Evolutionary conservation across 768 basidiomycete species (phyloP).

Genomic region (Megacollybia marginata): DNA sequence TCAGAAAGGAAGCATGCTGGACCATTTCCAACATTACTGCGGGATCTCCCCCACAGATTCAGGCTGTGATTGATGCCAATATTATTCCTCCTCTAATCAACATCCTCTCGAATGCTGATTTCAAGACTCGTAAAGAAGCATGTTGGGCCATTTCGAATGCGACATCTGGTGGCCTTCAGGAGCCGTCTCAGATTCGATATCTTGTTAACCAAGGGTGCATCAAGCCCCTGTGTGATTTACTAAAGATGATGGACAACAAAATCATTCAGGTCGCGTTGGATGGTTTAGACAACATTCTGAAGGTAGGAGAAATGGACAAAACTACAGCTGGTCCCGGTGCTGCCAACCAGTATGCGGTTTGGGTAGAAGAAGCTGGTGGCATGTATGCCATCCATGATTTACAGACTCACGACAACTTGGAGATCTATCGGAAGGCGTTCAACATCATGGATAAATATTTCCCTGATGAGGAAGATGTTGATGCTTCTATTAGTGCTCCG

Average conservation of each 20-base stretch:
- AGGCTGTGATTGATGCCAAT: slow-evolving; percentile 95
- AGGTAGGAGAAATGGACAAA: slow-evolving; percentile 95
- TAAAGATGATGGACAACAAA: slow-evolving; percentile 99
- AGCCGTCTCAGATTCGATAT: slow-evolving; percentile 95
- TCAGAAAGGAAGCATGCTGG: slow-evolving; percentile 99
- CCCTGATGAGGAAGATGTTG: slow-evolving; percentile 94
- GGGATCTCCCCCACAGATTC: slow-evolving; percentile 94
- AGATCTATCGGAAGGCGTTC: slow-evolving; percentile 99
- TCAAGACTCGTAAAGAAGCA: slow-evolving; percentile 99
- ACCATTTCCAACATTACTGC: slow-evolving; percentile 99
- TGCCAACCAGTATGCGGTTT: slow-evolving; percentile 88
- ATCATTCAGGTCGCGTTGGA: slow-evolving; percentile 98
- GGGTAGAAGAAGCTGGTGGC: slow-evolving; percentile 95
- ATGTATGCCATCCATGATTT: slow-evolving; percentile 99
- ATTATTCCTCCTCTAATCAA: slow-evolving; percentile 98
- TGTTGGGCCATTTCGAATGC: slow-evolving; percentile 99
- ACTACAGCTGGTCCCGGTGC: slow-evolving; percentile 72
- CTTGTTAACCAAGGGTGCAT: slow-evolving; percentile 97
- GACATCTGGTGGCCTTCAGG: slow-evolving; percentile 94
- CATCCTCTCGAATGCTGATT: slow-evolving; percentile 95
- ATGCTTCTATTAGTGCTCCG: slow-evolving; percentile 73
- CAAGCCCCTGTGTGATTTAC: slow-evolving; percentile 94
- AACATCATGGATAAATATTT: slow-evolving; percentile 98
- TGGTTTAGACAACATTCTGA: slow-evolving; percentile 96
- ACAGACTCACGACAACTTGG: slow-evolving; percentile 98